Evolutionary conservation across 305 asterid species (phyloP).

Genomic region (Fraxinus nigra): DNA sequence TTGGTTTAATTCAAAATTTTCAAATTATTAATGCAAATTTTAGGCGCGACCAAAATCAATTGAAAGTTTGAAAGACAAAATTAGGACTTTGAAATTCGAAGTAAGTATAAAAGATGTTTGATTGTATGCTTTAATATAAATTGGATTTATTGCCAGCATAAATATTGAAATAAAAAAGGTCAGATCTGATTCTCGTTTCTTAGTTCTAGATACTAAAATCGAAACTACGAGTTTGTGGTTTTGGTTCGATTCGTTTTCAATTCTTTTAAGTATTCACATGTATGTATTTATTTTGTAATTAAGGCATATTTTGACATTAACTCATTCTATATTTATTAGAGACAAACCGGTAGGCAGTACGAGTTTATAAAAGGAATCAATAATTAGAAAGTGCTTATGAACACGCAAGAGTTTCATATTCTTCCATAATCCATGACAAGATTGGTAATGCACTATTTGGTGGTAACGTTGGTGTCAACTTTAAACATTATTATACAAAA

Average conservation of each 20-base stretch:
- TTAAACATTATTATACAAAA: background rate
- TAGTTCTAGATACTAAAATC: background rate
- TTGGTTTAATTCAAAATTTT: too few species aligned
- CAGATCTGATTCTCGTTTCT: background rate
- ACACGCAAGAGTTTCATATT: background rate
- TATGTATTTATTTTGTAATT: too few species aligned
- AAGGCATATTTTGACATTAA: too few species aligned
- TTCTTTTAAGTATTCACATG: too few species aligned
- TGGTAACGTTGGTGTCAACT: slow-evolving; percentile 7
- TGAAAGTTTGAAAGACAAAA: background rate
- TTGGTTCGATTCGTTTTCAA: background rate
- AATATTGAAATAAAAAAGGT: too few species aligned
- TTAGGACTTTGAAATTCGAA: background rate
- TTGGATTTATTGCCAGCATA: too few species aligned
- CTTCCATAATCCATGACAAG: slow-evolving; percentile 18
- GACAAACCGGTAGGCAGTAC: background rate
- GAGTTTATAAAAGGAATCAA: background rate
- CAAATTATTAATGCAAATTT: too few species aligned
- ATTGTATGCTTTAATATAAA: background rate
- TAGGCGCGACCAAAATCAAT: too few species aligned
- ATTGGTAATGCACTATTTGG: slow-evolving; percentile 8
- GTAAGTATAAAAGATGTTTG: background rate
- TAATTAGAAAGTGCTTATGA: slow-evolving; percentile 8
- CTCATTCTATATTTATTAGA: background rate
- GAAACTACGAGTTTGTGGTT: background rate